A percentile compares a stretch with the other conserved stretches of the same genome.
Conservation (phyloP, 2,329 filamentous ascomycete genomes). For the Aureobasidium uvarum region DNA sequence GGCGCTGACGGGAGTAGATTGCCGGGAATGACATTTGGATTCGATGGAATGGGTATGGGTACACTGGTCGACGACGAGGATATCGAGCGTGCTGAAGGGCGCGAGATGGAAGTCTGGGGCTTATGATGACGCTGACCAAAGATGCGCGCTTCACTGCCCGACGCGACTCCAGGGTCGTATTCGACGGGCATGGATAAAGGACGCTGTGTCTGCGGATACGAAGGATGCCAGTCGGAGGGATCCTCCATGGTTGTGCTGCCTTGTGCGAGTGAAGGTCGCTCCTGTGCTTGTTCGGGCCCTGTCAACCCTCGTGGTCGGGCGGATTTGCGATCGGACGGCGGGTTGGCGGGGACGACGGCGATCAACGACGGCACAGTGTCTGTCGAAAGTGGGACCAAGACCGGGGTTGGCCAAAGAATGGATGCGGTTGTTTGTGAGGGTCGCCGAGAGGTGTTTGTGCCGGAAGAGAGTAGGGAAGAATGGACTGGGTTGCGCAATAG, state of each 20-base stretch:
- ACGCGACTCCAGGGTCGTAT: conserved; percentile 25
- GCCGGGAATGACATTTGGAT: conserved; percentile 53
- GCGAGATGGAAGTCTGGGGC: conserved; percentile 12
- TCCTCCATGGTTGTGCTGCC: conserved; percentile 27
- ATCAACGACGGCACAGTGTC: conserved; percentile 10
- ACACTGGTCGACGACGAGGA: conserved; percentile 42
- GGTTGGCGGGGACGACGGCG: conserved; percentile 10
- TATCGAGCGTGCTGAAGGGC: conserved; percentile 27
- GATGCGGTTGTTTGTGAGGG: background rate
- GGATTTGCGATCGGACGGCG: conserved; percentile 12
- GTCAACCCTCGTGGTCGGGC: conserved; percentile 19
- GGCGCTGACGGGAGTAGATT: conserved; percentile 64
- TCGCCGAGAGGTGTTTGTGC: background rate
- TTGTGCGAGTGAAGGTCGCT: background rate
- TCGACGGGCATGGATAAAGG: conserved; percentile 28
- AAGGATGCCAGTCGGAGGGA: conserved; percentile 27
- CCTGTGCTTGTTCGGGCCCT: background rate
- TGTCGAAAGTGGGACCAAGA: conserved; percentile 2
- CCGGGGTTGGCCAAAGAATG: background rate
- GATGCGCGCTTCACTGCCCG: conserved; percentile 21
- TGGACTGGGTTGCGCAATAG: conserved; percentile 18
- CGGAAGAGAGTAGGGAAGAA: conserved; percentile 1
- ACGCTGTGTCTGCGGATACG: conserved; percentile 28
- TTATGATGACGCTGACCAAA: conserved; percentile 22
- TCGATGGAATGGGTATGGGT: conserved; percentile 45